These are phyloP conservation scores for Talaromyces trachyspermus DNA, from an alignment of 495 filamentous ascomycete species.

Conservation along the genomic window DNA sequence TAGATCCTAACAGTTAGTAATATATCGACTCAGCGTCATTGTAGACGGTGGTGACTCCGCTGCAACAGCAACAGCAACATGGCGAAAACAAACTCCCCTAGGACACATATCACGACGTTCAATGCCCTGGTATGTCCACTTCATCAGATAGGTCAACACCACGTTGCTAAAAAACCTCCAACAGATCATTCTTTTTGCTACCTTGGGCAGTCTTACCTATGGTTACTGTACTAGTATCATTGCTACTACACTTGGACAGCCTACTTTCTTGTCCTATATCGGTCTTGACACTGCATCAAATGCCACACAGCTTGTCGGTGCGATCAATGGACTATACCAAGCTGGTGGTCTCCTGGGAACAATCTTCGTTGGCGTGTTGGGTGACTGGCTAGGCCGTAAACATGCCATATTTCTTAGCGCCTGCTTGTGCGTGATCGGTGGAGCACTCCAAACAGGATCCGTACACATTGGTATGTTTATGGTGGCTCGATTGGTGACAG, in stretches of 20 bases:
- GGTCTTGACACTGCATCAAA: not conserved
- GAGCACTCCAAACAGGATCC: conserved; percentile 50
- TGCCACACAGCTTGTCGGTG: not conserved
- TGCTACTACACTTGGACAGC: conserved; percentile 1
- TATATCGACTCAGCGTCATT: too few species aligned
- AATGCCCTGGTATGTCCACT: too few species aligned
- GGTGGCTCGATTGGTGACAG: conserved; percentile 34
- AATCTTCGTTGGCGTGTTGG: not conserved
- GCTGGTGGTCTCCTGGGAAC: not conserved
- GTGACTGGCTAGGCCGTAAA: conserved; percentile 38
- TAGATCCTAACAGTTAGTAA: too few species aligned
- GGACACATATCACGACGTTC: too few species aligned
- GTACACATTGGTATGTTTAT: conserved; percentile 24
- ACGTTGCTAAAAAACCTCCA: not conserved
- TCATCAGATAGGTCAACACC: too few species aligned
- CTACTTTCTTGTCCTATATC: not conserved
- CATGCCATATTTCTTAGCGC: conserved; percentile 48
- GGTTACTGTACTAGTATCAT: conserved; percentile 5
- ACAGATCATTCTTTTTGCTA: not conserved
- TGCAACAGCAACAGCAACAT: too few species aligned
- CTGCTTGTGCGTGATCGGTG: conserved; percentile 54
- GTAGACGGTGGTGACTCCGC: too few species aligned
- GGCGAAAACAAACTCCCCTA: too few species aligned
- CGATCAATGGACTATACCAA: not conserved
- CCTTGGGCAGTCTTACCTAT: conserved; percentile 2